Conservation (phyloP, 352 stramenopile species). For the Phytopythium boreale region DNA sequence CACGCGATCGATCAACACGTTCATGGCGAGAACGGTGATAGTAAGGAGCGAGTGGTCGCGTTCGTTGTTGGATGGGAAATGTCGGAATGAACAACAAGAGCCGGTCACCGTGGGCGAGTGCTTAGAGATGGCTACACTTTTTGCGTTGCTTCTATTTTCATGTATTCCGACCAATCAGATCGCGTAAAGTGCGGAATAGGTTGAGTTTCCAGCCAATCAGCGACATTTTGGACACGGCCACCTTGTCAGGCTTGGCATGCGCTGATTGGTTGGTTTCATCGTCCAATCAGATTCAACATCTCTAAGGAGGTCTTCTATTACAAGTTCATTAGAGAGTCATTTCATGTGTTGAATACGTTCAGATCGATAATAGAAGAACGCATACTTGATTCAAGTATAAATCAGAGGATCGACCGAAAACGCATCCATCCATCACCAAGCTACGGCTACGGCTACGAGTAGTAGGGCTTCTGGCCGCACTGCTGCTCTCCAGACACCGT, state of each 20-base stretch:
- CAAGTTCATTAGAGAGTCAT: too few species aligned
- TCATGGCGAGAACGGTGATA: not conserved
- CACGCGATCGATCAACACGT: constrained; percentile 1
- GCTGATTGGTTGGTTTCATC: constrained; percentile 14
- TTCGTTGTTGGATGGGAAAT: not conserved
- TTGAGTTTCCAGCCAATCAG: not conserved
- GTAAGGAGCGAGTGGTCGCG: not conserved
- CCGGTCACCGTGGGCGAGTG: not conserved
- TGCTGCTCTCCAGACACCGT: constrained; percentile 21
- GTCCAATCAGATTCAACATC: constrained; percentile 2
- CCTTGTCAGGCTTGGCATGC: constrained; percentile 10
- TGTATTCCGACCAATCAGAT: not conserved
- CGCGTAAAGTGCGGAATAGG: not conserved
- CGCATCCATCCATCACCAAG: not conserved
- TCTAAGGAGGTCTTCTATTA: too few species aligned
- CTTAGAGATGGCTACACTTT: not conserved
- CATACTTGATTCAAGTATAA: not conserved
- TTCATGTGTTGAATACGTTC: too few species aligned
- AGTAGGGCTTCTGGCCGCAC: constrained; percentile 46
- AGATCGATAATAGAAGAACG: not conserved
- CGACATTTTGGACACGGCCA: not conserved
- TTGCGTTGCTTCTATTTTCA: not conserved
- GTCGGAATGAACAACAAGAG: not conserved
- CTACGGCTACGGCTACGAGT: constrained; percentile 10
- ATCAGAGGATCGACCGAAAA: not conserved